Evolutionary conservation across 192 early-diverging fungal species (phyloP).

Genomic region (Coemansia sp.): DNA sequence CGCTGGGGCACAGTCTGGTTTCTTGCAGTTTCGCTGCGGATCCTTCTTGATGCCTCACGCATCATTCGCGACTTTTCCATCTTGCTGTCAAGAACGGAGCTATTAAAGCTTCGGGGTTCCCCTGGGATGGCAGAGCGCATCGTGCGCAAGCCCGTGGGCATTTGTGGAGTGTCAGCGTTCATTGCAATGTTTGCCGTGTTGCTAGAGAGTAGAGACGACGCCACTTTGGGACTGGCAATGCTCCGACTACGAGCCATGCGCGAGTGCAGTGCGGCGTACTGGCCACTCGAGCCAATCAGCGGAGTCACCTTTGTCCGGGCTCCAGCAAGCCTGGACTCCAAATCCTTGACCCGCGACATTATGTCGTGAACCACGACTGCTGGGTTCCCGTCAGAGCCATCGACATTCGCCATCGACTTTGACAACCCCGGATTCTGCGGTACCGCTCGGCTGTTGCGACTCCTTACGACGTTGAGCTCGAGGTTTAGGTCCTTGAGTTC

Average conservation of each 20-base stretch:
- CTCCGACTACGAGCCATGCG: conserved; percentile 37
- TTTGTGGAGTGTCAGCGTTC: conserved; percentile 11
- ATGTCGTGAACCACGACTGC: conserved; percentile 73
- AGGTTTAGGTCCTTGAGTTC: conserved; percentile 65
- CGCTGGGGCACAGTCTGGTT: conserved; percentile 45
- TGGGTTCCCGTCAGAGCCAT: conserved; percentile 52
- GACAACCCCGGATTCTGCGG: conserved; percentile 34
- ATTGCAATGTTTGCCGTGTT: neutral
- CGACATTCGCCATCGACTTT: conserved; percentile 40
- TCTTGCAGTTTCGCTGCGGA: conserved; percentile 16
- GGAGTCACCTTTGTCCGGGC: conserved; percentile 76
- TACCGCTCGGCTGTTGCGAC: conserved; percentile 41
- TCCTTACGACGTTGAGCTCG: conserved; percentile 55
- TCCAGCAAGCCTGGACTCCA: conserved; percentile 71
- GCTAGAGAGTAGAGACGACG: conserved; percentile 11
- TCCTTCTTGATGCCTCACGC: conserved; percentile 32
- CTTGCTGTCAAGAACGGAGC: conserved; percentile 28
- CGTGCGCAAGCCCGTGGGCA: conserved; percentile 15
- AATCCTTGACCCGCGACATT: conserved; percentile 71
- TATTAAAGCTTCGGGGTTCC: conserved; percentile 14
- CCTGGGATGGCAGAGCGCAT: conserved; percentile 9
- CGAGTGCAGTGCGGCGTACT: conserved; percentile 46
- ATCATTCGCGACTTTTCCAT: conserved; percentile 29
- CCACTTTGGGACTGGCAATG: conserved; percentile 37
- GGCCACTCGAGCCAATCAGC: conserved; percentile 52